Evolutionary conservation across 1,284 basidiomycete species (phyloP), one percentile per base, ranked within the genome.

Genomic region (Laetiporus sulphureus): DNA sequence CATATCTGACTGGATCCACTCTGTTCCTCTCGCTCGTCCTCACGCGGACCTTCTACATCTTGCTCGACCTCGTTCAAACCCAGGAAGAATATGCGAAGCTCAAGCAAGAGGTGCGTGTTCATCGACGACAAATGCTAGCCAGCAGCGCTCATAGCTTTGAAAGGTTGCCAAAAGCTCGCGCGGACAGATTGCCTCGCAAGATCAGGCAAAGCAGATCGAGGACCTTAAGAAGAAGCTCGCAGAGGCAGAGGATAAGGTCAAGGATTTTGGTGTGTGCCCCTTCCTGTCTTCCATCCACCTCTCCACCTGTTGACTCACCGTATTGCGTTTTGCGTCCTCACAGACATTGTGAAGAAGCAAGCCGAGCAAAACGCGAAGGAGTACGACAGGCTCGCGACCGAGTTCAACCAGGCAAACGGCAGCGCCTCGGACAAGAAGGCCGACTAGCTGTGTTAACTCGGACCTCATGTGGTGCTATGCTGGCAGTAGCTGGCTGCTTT

Each of bases 11-110:
- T 10, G 91, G 91, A 1, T 91, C 91, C 62, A 91, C 87, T 42
- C 75, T 98, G 34, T 96, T 96, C 82, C 82, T 97, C 24, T 93
- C 91, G 13, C 80, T 94, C 41, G 86, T 96, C 54, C 82, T 97
- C 52, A 87, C 91, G 6, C 84, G 93, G 54, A 91, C 88, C 4
- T 95, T 95, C 70, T 86, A 85, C 65, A 89, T 97, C 60, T 78
- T 90, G 42, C 79, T 93, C 53, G 91, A 96, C 61, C 83, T 96
- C 47, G 88, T 96, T 55, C 80, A 91, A 54, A 77, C 83, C 2
- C 91, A 95, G 64, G 92, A 94, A 56, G 79, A 91, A 57, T 90
- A 90, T 57, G 80, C 79, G 22, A 81, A 86, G 52, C 65, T 95
- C 47, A 91, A 93, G 71, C 76, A 81, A 54, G 69, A 77, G 52